A percentile compares a stretch with the other conserved stretches of the same genome.
These are phyloP conservation scores for Auricularia sp. DNA, from an alignment of 768 basidiomycete genomes.

Conservation along the genomic window DNA sequence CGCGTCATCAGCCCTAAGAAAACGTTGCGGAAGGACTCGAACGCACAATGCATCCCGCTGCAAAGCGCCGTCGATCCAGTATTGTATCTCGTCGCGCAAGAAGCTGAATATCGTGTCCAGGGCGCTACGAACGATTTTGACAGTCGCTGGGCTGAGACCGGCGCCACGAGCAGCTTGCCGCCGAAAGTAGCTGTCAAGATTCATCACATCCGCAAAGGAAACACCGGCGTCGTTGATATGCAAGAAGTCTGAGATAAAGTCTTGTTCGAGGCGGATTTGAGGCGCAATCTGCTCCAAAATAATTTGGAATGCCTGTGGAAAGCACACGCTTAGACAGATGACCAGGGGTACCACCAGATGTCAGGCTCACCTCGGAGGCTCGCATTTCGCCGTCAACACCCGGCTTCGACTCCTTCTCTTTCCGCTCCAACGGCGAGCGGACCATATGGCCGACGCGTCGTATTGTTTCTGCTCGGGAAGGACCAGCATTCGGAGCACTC, in stretches of 20 bases:
- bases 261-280: constrained; percentile 71
- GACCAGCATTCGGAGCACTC: constrained; percentile 27
- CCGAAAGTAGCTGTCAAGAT: constrained; percentile 87
- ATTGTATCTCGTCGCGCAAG: constrained; percentile 68
- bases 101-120: constrained; percentile 96
- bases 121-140: constrained; percentile 74
- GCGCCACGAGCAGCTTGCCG: constrained; percentile 74
- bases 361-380: constrained; percentile 52
- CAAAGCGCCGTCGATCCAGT: constrained; percentile 74
- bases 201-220: constrained; percentile 94
- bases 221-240: constrained; percentile 81
- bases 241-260: constrained; percentile 84
- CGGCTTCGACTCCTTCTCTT: constrained; percentile 50
- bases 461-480: constrained; percentile 46
- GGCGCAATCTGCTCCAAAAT: constrained; percentile 68
- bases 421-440: constrained; percentile 60
- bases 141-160: constrained; percentile 55
- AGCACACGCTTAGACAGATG: background rate
- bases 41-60: constrained; percentile 67
- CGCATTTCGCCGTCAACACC: constrained; percentile 47
- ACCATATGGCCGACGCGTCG: constrained; percentile 78
- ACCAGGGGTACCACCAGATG: background rate
- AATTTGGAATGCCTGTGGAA: constrained; percentile 55
- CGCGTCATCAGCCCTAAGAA: background rate
- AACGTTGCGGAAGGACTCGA: constrained; percentile 3